phyloP scores from a whole-genome alignment of 2,329 filamentous ascomycete genomes.

The Pestalotiopsis sp. region DNA sequence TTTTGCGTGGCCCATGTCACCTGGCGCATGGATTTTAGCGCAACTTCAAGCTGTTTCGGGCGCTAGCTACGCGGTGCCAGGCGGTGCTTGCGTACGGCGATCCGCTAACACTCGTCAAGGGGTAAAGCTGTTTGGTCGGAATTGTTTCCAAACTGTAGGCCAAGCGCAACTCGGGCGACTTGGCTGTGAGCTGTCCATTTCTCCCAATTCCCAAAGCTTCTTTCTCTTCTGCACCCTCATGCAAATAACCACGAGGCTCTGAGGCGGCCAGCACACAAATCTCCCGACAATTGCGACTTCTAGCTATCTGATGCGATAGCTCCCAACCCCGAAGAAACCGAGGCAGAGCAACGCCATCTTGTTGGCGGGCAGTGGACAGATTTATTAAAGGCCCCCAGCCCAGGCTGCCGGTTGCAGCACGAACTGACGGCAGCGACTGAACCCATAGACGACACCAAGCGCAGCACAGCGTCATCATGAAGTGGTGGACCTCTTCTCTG shows the following conservation, averaged over 20 bases:
- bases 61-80: background rate
- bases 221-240: background rate
- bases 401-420: constrained; percentile 33
- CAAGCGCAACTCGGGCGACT: background rate
- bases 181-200: constrained; percentile 3
- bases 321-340: background rate
- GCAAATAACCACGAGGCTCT: background rate
- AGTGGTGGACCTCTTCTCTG: constrained; percentile 53
- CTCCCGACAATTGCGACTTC: background rate
- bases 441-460: background rate
- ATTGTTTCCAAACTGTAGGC: constrained; percentile 14
- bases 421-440: constrained; percentile 8
- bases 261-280: background rate
- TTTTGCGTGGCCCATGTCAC: background rate
- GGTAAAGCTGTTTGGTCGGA: background rate
- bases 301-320: background rate
- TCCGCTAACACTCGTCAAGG: constrained; percentile 2
- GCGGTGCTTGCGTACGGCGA: background rate
- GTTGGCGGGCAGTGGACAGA: constrained; percentile 20
- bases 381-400: constrained; percentile 24
- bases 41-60: background rate
- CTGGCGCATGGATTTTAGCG: constrained; percentile 5
- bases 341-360: background rate
- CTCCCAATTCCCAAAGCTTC: background rate
- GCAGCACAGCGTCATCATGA: constrained; percentile 47